These are phyloP conservation scores for Myochromella boudieri DNA, from an alignment of 768 basidiomycete genomes.

Conservation along the genomic window DNA sequence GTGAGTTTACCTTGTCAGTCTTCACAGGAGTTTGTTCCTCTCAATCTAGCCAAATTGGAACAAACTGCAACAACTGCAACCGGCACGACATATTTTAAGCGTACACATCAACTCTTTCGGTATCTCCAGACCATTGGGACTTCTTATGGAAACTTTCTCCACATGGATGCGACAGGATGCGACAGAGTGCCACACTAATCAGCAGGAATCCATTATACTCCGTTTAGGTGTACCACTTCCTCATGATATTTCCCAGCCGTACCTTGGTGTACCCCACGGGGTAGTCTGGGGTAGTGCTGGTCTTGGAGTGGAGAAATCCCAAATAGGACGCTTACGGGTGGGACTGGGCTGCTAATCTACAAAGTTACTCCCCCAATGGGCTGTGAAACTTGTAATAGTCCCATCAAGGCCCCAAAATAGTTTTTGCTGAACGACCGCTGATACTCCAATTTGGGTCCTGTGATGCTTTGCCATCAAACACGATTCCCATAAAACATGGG, in stretches of 20 bases:
- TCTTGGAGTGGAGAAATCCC: neutral
- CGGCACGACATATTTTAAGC: neutral
- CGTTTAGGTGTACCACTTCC: slow-evolving; percentile 1
- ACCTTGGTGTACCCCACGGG: neutral
- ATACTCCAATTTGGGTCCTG: neutral
- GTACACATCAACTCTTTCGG: too few relatives aligned
- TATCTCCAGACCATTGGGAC: neutral
- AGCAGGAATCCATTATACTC: neutral
- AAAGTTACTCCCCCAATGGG: neutral
- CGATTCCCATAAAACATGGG: slow-evolving; percentile 12
- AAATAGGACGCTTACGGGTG: neutral
- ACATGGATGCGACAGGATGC: neutral
- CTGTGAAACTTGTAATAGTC: too few relatives aligned
- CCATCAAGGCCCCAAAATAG: neutral
- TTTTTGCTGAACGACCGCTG: neutral
- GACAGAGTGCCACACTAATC: too few relatives aligned
- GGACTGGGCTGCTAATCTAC: neutral
- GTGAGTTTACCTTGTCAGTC: too few relatives aligned
- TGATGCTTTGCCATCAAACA: slow-evolving; percentile 12
- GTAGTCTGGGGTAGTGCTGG: neutral
- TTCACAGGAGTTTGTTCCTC: neutral
- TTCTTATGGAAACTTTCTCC: neutral
- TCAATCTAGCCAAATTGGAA: neutral
- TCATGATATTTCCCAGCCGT: neutral
- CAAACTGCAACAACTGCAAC: slow-evolving; percentile 3